phyloP scores from a whole-genome alignment of 2,329 filamentous ascomycete species.

The Paraphaeosphaeria minitans region DNA sequence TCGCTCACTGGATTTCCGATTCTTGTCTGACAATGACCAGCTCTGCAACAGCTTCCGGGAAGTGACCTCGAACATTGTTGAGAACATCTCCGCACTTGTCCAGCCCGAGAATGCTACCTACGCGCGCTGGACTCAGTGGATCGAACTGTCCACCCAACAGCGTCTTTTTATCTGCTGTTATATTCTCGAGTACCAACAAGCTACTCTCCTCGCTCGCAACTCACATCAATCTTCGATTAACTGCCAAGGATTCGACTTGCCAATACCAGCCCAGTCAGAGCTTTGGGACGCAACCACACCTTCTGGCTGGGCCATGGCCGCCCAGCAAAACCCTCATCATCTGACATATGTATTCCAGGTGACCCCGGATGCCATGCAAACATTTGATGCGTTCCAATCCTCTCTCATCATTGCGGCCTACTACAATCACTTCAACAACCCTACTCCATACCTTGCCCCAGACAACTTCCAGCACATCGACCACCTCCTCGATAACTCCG shows the following conservation, averaged over 20 bases:
- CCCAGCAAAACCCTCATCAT: slow-evolving; percentile 25
- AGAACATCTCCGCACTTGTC: slow-evolving; percentile 21
- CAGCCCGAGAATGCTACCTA: slow-evolving; percentile 28
- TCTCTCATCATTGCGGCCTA: slow-evolving; percentile 44
- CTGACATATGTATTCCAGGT: slow-evolving; percentile 35
- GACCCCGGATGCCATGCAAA: slow-evolving; percentile 13
- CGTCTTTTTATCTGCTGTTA: slow-evolving; percentile 50
- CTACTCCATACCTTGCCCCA: slow-evolving; percentile 20
- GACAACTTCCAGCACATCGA: slow-evolving; percentile 24
- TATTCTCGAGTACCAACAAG: slow-evolving; percentile 50
- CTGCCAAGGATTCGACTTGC: slow-evolving; percentile 40
- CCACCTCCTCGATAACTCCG: slow-evolving; percentile 30
- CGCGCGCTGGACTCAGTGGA: slow-evolving; percentile 42
- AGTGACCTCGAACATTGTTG: slow-evolving; percentile 22
- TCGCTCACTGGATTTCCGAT: neutral
- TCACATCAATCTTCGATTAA: slow-evolving; percentile 24
- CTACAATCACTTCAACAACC: slow-evolving; percentile 31
- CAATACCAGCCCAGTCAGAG: slow-evolving; percentile 41
- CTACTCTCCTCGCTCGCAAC: slow-evolving; percentile 35
- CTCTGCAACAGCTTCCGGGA: slow-evolving; percentile 26
- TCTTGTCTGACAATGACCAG: slow-evolving; percentile 22
- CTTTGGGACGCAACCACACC: slow-evolving; percentile 45
- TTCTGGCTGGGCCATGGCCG: slow-evolving; percentile 29
- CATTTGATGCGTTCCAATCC: slow-evolving; percentile 45
- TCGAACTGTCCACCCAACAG: slow-evolving; percentile 36